Conservation (phyloP, 495 filamentous ascomycete species). For the Penicillium fimorum region DNA sequence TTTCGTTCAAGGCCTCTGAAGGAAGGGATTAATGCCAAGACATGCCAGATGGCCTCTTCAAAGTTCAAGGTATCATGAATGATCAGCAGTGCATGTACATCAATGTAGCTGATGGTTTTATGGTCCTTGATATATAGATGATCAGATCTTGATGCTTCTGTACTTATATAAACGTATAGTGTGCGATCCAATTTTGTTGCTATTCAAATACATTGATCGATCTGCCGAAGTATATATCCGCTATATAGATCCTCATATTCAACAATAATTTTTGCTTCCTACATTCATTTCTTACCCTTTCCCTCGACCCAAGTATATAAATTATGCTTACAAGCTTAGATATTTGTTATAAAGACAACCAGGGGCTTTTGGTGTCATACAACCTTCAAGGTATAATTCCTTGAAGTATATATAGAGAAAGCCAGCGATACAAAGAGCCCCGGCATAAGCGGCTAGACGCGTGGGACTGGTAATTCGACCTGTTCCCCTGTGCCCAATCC, state of each 20-base stretch:
- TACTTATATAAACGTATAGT: not conserved
- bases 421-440: not conserved
- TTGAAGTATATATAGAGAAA: not conserved
- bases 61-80: constrained; percentile 18
- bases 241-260: not conserved
- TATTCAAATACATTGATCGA: not conserved
- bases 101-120: not conserved
- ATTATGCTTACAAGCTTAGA: too few relatives aligned
- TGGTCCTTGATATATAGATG: not conserved
- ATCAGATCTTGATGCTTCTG: not conserved
- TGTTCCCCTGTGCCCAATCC: not conserved
- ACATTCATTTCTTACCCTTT: not conserved
- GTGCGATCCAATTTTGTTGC: not conserved
- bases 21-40: constrained; percentile 34
- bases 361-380: not conserved
- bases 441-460: constrained; percentile 1
- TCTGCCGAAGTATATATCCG: not conserved
- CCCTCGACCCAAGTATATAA: too few relatives aligned
- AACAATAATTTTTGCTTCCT: too few relatives aligned
- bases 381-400: not conserved
- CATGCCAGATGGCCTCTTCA: constrained; percentile 44
- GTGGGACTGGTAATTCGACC: not conserved
- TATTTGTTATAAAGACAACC: too few relatives aligned
- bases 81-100: constrained; percentile 13
- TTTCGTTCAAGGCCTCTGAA: not conserved